Percentiles rank a stretch among this genome's conserved stretches.
phyloP scores from a whole-genome alignment of 2,329 filamentous ascomycete species.

The Aureobasidium zeae region DNA sequence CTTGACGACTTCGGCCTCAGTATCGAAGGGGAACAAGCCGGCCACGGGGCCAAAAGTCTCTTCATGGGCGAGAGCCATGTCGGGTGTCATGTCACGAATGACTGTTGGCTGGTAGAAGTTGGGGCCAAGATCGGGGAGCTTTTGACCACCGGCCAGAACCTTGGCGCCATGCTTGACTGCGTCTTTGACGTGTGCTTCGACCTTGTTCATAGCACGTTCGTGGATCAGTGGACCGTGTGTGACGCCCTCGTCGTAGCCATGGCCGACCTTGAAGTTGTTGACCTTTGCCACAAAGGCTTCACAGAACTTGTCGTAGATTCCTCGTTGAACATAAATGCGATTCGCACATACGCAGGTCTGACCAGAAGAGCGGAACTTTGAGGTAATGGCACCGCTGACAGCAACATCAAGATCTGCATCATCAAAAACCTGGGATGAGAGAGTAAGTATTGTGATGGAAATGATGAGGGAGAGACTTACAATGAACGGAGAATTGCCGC shows the following conservation, averaged over 20 bases:
- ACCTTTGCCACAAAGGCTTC: constrained; percentile 62
- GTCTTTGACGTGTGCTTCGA: constrained; percentile 69
- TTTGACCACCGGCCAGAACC: constrained; percentile 65
- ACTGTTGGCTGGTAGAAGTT: constrained; percentile 92
- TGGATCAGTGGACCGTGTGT: constrained; percentile 84
- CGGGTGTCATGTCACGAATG: constrained; percentile 71
- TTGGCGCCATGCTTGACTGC: constrained; percentile 68
- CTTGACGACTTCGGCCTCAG: constrained; percentile 77
- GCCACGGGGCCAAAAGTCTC: constrained; percentile 96
- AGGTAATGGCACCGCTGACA: constrained; percentile 70
- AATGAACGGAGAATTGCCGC: constrained; percentile 92
- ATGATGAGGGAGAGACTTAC: no score
- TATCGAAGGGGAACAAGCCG: constrained; percentile 78
- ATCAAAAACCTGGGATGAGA: no score
- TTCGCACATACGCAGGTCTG: constrained; percentile 85
- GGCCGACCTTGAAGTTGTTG: constrained; percentile 63
- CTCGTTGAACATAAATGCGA: constrained; percentile 68
- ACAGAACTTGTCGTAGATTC: constrained; percentile 68
- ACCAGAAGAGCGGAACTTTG: constrained; percentile 88
- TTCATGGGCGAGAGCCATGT: constrained; percentile 77
- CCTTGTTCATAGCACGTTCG: constrained; percentile 69
- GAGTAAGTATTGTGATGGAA: no score
- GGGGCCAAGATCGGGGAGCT: constrained; percentile 60
- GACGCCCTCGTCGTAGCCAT: constrained; percentile 58
- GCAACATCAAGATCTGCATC: constrained; percentile 79